Conservation (phyloP, 1,284 basidiomycete species). For the Ustilago esculenta region DNA sequence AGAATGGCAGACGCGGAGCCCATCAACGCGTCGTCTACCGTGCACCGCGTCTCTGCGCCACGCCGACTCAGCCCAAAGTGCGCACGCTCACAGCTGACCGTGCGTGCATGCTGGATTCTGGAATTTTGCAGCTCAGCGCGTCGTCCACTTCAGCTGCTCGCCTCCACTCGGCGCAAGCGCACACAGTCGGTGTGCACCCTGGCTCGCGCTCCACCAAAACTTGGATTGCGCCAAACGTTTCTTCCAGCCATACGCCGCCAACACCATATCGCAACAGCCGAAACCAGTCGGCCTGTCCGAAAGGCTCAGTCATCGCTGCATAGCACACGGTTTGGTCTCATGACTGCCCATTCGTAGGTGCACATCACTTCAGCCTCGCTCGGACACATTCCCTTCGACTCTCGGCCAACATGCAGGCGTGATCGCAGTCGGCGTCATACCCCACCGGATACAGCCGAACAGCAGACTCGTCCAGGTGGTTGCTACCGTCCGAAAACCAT, state of each 20-base stretch:
- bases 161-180: no score
- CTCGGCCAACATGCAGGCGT: constrained; percentile 4
- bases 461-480: neutral
- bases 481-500: neutral
- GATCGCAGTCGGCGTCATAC: neutral
- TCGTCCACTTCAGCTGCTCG: no score
- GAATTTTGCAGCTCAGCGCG: no score
- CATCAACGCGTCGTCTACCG: constrained; percentile 13
- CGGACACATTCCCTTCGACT: no score
- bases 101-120: no score
- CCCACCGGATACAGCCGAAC: neutral
- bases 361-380: no score
- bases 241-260: no score
- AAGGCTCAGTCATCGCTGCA: no score
- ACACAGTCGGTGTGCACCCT: no score
- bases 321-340: neutral
- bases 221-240: neutral
- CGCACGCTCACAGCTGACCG: neutral
- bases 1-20: no score
- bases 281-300: neutral
- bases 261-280: neutral
- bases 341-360: no score
- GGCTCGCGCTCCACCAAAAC: neutral
- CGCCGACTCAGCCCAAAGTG: neutral
- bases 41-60: neutral